A percentile compares a stretch with the other conserved stretches of the same genome.
Evolutionary conservation across 192 early-diverging fungal genomes (phyloP).

Genomic region (Linnemannia elongata): DNA sequence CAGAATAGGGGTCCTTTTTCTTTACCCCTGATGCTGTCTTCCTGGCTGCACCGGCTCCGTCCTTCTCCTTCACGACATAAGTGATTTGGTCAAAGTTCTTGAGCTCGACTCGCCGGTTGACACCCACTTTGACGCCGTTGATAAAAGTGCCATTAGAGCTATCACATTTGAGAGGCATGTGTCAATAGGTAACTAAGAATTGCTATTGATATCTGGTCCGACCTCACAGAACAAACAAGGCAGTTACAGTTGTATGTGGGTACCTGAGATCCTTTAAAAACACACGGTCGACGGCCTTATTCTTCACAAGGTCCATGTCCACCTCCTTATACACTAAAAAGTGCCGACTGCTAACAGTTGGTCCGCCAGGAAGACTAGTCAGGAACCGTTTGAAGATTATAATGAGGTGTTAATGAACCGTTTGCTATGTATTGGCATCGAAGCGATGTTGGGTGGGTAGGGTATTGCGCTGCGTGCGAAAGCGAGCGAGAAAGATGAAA

Average conservation of each 20-base stretch:
- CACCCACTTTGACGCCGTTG: constrained; percentile 68
- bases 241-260: background rate
- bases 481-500: background rate
- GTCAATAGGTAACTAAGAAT: background rate
- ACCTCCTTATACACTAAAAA: constrained; percentile 53
- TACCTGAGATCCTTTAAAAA: constrained; percentile 56
- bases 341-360: constrained; percentile 44
- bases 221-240: background rate
- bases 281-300: constrained; percentile 46
- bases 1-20: background rate
- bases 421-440: background rate
- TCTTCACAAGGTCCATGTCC: constrained; percentile 31
- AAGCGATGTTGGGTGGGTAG: background rate
- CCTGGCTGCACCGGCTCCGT: background rate
- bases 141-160: constrained; percentile 83
- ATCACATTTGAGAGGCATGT: background rate
- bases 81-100: constrained; percentile 73
- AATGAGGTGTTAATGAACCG: background rate
- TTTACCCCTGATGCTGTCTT: background rate
- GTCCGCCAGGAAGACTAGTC: constrained; percentile 30
- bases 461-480: background rate
- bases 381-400: background rate
- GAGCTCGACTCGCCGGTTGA: constrained; percentile 66
- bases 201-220: background rate
- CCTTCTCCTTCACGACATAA: constrained; percentile 59